These are phyloP conservation scores for Nymphaea thermarum DNA, from an alignment of 164 flowering plant genomes.

Conservation along the genomic window DNA sequence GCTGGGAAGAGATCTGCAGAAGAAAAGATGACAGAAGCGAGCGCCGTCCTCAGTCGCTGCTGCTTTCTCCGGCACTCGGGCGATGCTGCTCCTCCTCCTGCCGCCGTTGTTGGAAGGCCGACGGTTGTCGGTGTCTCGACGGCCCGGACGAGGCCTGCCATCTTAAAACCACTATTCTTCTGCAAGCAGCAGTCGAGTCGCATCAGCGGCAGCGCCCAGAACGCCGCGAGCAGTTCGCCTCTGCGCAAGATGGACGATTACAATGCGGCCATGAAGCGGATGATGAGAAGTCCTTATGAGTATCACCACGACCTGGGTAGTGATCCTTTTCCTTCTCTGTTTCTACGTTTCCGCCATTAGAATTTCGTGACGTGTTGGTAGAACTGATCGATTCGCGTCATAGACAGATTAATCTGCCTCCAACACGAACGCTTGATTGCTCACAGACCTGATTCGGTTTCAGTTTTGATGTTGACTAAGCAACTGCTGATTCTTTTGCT, in stretches of 20 bases:
- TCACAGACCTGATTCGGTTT: not conserved
- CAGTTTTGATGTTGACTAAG: not conserved
- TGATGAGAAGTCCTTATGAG: conserved; percentile 96
- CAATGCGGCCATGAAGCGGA: conserved; percentile 70
- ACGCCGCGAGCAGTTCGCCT: conserved; percentile 8
- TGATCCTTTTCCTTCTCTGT: not conserved
- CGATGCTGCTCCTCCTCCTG: not conserved
- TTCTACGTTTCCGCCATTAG: not conserved
- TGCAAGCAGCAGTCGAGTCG: no score
- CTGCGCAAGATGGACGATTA: conserved; percentile 61
- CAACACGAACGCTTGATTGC: no score
- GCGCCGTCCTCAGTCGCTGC: no score
- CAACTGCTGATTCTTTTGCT: conserved; percentile 10
- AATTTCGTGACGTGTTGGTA: no score
- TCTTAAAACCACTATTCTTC: no score
- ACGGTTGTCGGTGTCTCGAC: not conserved
- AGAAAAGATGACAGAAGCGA: no score
- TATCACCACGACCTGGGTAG: conserved; percentile 91
- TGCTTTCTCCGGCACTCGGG: not conserved
- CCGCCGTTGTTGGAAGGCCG: not conserved
- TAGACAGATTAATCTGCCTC: not conserved
- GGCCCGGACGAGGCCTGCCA: no score
- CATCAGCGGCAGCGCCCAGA: no score
- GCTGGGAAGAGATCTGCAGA: no score
- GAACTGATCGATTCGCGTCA: no score